Base-by-base conservation (phyloP, 148 eudicot genomes). In the Persicaria maculosa region DNA sequence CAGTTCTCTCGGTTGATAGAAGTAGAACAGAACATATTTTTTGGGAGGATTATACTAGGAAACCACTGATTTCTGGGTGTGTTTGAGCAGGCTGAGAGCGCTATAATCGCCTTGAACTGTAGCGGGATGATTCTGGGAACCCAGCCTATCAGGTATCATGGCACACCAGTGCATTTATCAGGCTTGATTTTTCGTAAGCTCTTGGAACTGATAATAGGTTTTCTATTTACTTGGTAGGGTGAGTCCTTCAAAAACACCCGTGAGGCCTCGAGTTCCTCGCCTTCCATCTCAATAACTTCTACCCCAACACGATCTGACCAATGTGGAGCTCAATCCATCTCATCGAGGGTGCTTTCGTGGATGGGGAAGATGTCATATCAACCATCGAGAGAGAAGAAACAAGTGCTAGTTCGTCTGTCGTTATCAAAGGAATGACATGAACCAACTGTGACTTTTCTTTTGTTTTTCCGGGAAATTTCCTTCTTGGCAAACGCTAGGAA, bases 241-340 rank as follows among this genome's bases (percentile, higher is more conserved):
- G 73, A 70, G 73, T 47, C 73, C 73, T 70, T 70, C 73, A 9
- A 70, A 70, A 52, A 70, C 73, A 9, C 73, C 73, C 17, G 73
- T 70, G 50, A 70, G 73, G 73, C 73, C 53, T 4, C 50, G 73
- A 17, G 15, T 70, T 70, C 50, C 73, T 8, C 73, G 53, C 14
- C 73, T 52, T 0, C 36, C 53, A 70, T 45, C 46, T 25, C 73
- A 70, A 52, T 47, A 70, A 48, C 44, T 15, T 44, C 20, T 4
- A 2, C 19, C 50, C 72, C 50, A 69, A 69, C 31, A 43, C 31
- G 14, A 40, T 65, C 45, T 65, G 45, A 36, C 40, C 45, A 64
- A 14, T 40, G 68, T 12, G 68, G 44, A 64, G 12, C 40, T 50
- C 16, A 11, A 50, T 15, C 16, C 14, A 50, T 16, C 14, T 50